Evolutionary conservation across 2,329 filamentous ascomycete species (phyloP), one percentile per base, ranked within the genome.

Genomic region (Teratosphaeria viscida): DNA sequence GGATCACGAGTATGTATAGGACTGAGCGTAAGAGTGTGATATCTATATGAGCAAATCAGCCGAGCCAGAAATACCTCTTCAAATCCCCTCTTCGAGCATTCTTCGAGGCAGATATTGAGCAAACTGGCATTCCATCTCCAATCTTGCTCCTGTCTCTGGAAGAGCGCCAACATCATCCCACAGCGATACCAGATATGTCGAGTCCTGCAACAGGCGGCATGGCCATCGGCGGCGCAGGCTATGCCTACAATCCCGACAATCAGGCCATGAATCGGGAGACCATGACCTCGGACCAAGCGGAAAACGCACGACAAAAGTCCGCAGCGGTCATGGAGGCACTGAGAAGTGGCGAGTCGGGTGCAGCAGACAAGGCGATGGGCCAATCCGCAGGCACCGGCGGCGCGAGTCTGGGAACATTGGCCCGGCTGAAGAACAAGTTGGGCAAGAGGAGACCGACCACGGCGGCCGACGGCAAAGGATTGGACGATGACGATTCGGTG

Each of bases 301-400:
- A 63, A 29, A 61, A 62, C 8, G 68, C 68, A 5, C 59, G 68
- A 27, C 57, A 58, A 2, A 64, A 62, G 52, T 57, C 64, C 12
- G 63, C 61, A 5, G 63, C 65, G 54, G 59, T 69, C 60, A 70
- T 69, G 64, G 65, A 61, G 16, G 65, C 66, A 14, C 49, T 68
- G 55, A 66, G 61, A 56, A 64, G 60, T n/a, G 65, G 65, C 47
- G 64, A 68, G 34, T 60, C 60, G 5, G 66, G 66, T 11, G 67
- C 63, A 8, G 68, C 68, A 26, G 64, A 67, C 54, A 59, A 57
- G n/a, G 10, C 64, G 16, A 66, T 69, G 66, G 61, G 63, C 23
- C 56, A 59, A 14, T 37, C 12, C 7, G 26, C 32, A 54, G 27
- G 34, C 27, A 32, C 27, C 16, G 53, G 53, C 27, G 53, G 53